Conservation (phyloP, 805 yeast species). For the Kazachstania kunashirensis region DNA sequence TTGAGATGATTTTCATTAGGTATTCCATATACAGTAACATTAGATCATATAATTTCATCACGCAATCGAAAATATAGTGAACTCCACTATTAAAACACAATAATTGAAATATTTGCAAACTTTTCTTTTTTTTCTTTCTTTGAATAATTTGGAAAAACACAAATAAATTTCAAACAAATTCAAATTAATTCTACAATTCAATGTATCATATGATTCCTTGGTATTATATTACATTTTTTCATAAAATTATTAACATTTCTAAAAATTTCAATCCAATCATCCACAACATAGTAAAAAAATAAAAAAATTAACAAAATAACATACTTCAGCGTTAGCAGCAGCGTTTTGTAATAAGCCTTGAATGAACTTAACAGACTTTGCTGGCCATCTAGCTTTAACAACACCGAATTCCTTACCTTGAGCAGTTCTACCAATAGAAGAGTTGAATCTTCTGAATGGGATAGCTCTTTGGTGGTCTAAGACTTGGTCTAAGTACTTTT, state of each 20-base stretch:
- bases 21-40: no score
- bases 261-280: neutral
- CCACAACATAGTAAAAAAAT: neutral
- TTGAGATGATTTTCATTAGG: no score
- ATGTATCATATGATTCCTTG: no score
- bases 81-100: no score
- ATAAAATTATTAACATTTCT: neutral
- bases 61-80: no score
- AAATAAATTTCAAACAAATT: no score
- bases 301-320: constrained; percentile 15
- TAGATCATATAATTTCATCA: no score
- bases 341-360: constrained; percentile 94
- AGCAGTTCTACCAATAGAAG: constrained; percentile 96
- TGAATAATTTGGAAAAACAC: no score
- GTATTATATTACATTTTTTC: neutral
- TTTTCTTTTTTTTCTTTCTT: no score
- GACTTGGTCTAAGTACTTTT: constrained; percentile 90
- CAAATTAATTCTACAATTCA: no score
- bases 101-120: no score
- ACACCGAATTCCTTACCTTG: constrained; percentile 99
- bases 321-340: constrained; percentile 92
- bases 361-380: constrained; percentile 91
- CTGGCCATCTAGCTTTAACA: constrained; percentile 99
- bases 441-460: constrained; percentile 97
- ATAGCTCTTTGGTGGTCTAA: constrained; percentile 98